Percentiles rank a stretch among this genome's conserved stretches.
Evolutionary conservation across 2,329 filamentous ascomycete genomes (phyloP).

Genomic region (Endocalyx cinctus): DNA sequence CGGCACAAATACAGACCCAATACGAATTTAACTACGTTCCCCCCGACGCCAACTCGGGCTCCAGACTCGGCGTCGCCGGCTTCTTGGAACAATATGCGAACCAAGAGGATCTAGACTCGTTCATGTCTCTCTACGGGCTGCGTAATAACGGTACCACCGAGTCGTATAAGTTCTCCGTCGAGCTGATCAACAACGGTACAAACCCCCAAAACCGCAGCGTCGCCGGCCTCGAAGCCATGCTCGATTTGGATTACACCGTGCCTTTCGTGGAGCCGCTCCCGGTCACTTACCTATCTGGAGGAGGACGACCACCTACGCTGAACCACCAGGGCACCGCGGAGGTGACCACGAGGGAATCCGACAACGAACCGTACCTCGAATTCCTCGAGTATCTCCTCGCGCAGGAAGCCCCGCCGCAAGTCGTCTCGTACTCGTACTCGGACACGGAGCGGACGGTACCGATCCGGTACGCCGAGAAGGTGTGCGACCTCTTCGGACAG

Average conservation of each 20-base stretch:
- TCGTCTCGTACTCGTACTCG: no score
- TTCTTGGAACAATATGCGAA: slow-evolving; percentile 46
- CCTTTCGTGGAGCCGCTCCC: slow-evolving; percentile 38
- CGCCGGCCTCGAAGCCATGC: slow-evolving; percentile 40
- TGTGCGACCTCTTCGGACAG: slow-evolving; percentile 57
- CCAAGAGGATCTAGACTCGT: slow-evolving; percentile 36
- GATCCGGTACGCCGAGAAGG: slow-evolving; percentile 48
- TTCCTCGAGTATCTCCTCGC: slow-evolving; percentile 55
- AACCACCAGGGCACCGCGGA: slow-evolving; percentile 31
- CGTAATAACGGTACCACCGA: slow-evolving; percentile 23
- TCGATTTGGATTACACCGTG: slow-evolving; percentile 47
- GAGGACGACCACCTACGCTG: no score
- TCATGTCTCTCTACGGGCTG: no score
- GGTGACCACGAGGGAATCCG: slow-evolving; percentile 36
- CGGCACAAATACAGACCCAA: slow-evolving; percentile 32
- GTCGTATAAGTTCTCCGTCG: slow-evolving; percentile 36
- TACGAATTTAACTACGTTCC: slow-evolving; percentile 8
- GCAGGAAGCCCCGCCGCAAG: background rate
- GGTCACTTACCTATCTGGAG: no score
- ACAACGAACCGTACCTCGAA: slow-evolving; percentile 62
- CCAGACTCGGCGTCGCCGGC: slow-evolving; percentile 38
- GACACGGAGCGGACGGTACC: slow-evolving; percentile 53
- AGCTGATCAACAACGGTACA: slow-evolving; percentile 38
- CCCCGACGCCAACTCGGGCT: background rate
- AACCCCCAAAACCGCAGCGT: slow-evolving; percentile 33